These are phyloP conservation scores for Moricandia moricandioides DNA, from an alignment of 345 rosid genomes.

Conservation along the genomic window DNA sequence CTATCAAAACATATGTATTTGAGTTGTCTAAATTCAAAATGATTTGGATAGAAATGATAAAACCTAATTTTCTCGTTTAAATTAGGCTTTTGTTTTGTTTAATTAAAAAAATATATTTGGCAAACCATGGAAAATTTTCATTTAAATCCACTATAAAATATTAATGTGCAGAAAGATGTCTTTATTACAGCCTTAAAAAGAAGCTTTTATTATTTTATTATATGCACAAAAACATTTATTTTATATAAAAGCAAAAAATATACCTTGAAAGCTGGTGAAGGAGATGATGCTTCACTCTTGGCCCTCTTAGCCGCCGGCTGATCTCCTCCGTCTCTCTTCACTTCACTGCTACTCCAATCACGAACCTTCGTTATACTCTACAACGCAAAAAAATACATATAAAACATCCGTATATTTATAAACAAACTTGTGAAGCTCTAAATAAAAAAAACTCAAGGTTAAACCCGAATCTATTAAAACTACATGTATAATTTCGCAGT, in stretches of 20 bases:
- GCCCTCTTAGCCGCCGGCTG: constrained; percentile 62
- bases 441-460: too few relatives aligned
- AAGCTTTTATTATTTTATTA: constrained; percentile 8
- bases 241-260: constrained; percentile 6
- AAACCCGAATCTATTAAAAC: too few relatives aligned
- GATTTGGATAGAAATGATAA: neutral
- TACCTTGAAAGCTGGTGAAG: constrained; percentile 94
- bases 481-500: too few relatives aligned
- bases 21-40: neutral
- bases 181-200: neutral
- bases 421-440: too few relatives aligned
- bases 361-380: constrained; percentile 52
- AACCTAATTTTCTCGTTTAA: neutral
- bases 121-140: neutral
- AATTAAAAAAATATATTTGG: constrained; percentile 2
- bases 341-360: constrained; percentile 45
- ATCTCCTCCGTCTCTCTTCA: constrained; percentile 78
- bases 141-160: constrained; percentile 4
- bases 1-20: neutral
- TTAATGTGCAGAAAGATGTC: constrained; percentile 25
- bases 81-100: neutral
- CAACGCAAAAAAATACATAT: constrained; percentile 12
- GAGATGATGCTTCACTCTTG: constrained; percentile 65
- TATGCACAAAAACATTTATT: too few relatives aligned
- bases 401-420: neutral